Percentiles rank a stretch among this genome's conserved stretches.
phyloP scores from a whole-genome alignment of 495 filamentous ascomycete genomes.

The Hypomontagnella monticulosa region DNA sequence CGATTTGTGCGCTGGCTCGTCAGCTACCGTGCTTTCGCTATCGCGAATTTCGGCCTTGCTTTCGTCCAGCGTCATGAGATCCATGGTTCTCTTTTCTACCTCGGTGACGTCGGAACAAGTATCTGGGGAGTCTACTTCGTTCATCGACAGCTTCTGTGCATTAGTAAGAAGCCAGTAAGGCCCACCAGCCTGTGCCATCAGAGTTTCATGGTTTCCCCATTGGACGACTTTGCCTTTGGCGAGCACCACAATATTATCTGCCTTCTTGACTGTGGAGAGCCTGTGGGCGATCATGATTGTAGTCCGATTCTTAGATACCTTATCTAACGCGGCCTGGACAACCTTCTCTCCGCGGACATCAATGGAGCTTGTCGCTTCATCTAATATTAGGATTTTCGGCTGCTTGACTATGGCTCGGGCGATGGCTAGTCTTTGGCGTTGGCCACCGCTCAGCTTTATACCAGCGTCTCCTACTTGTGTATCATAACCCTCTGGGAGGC shows the following conservation, averaged over 20 bases:
- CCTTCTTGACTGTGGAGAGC: constrained; percentile 66
- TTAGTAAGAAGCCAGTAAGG: constrained; percentile 64
- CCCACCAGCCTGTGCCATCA: constrained; percentile 67
- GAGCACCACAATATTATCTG: constrained; percentile 73
- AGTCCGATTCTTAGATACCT: constrained; percentile 63
- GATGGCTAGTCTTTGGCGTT: constrained; percentile 74
- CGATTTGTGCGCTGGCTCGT: constrained; percentile 36
- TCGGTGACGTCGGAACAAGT: constrained; percentile 41
- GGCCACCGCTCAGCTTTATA: constrained; percentile 69
- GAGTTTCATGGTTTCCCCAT: constrained; percentile 71
- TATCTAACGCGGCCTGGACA: constrained; percentile 66
- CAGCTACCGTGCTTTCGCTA: constrained; percentile 34
- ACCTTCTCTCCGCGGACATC: constrained; percentile 67
- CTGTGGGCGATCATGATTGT: constrained; percentile 71
- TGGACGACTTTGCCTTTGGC: constrained; percentile 69
- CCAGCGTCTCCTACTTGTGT: constrained; percentile 68
- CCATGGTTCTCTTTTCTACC: constrained; percentile 54
- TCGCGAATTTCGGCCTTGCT: constrained; percentile 28
- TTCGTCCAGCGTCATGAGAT: constrained; percentile 46
- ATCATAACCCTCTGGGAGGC: constrained; percentile 71
- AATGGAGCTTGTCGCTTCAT: constrained; percentile 79
- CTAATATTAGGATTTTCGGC: constrained; percentile 82
- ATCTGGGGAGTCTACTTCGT: constrained; percentile 28
- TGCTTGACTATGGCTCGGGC: constrained; percentile 78
- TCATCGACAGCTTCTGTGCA: constrained; percentile 58